Conservation (phyloP, 2,329 filamentous ascomycete species). For the Penicillium expansum region DNA sequence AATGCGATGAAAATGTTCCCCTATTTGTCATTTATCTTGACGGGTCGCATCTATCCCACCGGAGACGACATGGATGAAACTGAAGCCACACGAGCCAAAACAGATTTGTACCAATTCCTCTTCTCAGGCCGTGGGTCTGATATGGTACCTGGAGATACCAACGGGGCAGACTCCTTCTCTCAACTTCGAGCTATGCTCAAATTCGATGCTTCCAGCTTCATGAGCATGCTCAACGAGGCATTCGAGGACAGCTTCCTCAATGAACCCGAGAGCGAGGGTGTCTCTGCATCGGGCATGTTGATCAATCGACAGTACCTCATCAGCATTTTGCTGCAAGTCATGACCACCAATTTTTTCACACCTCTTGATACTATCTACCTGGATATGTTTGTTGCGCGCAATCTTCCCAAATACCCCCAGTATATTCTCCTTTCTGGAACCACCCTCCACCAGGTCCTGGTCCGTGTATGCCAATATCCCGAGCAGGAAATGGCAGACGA, state of each 20-base stretch:
- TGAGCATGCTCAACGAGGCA: slow-evolving; percentile 94
- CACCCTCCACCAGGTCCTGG: slow-evolving; percentile 74
- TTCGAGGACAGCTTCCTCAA: slow-evolving; percentile 96
- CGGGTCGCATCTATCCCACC: slow-evolving; percentile 86
- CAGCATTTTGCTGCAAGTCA: slow-evolving; percentile 85
- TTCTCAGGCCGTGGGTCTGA: slow-evolving; percentile 68
- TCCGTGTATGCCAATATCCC: slow-evolving; percentile 81
- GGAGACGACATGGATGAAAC: slow-evolving; percentile 70
- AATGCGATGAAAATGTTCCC: slow-evolving; percentile 89
- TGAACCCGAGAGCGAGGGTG: slow-evolving; percentile 65
- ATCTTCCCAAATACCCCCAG: slow-evolving; percentile 93
- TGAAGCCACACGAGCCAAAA: slow-evolving; percentile 74
- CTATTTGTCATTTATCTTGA: slow-evolving; percentile 88
- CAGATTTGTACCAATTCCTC: slow-evolving; percentile 86
- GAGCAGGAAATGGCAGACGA: slow-evolving; percentile 80
- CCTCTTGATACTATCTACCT: slow-evolving; percentile 85
- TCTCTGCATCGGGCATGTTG: slow-evolving; percentile 54
- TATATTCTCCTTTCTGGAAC: slow-evolving; percentile 89
- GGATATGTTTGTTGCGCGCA: slow-evolving; percentile 97
- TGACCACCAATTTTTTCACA: slow-evolving; percentile 70
- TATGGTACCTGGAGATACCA: slow-evolving; percentile 32
- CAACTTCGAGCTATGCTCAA: slow-evolving; percentile 80
- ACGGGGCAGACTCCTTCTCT: slow-evolving; percentile 72
- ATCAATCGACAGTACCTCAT: slow-evolving; percentile 91
- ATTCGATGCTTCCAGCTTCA: slow-evolving; percentile 86